These are phyloP conservation scores for Diaporthe citriasiana DNA, from an alignment of 2,329 filamentous ascomycete genomes.

Conservation along the genomic window DNA sequence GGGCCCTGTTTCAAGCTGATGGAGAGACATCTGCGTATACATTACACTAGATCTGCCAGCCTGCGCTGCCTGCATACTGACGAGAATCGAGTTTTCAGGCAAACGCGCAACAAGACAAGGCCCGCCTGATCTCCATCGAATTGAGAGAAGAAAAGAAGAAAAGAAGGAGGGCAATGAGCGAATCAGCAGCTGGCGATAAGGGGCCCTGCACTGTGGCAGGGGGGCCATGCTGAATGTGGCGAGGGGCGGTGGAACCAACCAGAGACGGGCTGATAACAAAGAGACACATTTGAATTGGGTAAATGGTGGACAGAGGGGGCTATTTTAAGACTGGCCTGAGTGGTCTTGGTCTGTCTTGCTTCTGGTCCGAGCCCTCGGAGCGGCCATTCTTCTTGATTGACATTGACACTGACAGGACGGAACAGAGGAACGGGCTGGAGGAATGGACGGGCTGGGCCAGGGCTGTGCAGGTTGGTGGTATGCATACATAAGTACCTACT, in stretches of 20 bases:
- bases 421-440: not conserved
- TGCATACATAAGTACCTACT: not conserved
- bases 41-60: not conserved
- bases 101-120: not conserved
- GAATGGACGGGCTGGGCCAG: not conserved
- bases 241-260: constrained; percentile 29
- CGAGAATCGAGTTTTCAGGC: not conserved
- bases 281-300: constrained; percentile 25
- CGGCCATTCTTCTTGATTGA: not conserved
- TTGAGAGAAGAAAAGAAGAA: not conserved
- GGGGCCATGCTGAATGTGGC: constrained; percentile 7
- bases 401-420: not conserved
- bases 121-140: too few relatives aligned
- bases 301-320: constrained; percentile 2
- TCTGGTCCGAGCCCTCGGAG: constrained; percentile 29
- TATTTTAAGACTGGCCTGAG: not conserved
- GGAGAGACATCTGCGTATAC: not conserved
- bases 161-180: not conserved
- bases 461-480: not conserved
- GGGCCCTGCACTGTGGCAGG: not conserved
- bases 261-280: constrained; percentile 31
- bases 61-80: not conserved
- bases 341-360: constrained; percentile 7
- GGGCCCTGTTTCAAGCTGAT: constrained; percentile 27
- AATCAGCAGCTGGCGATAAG: constrained; percentile 14